Conservation (phyloP, 1,284 basidiomycete species). For the Sanghuangporus baumii region DNA sequence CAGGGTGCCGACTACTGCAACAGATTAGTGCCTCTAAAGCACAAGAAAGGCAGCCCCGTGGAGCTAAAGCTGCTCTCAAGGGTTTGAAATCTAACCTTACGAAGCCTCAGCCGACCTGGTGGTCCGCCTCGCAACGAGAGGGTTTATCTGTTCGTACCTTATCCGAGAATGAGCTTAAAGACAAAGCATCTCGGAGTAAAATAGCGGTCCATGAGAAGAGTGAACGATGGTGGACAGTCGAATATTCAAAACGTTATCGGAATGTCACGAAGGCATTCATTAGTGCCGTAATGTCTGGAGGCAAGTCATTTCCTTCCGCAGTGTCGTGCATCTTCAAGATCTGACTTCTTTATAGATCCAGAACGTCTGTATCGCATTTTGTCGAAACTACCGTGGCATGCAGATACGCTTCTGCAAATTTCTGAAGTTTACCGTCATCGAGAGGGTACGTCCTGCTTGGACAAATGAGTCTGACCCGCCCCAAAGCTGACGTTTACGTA, state of each 20-base stretch:
- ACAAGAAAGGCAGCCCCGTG: slow-evolving; percentile 28
- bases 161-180: slow-evolving; percentile 47
- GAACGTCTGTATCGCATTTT: slow-evolving; percentile 59
- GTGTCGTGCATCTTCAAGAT: background rate
- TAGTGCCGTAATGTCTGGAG: slow-evolving; percentile 72
- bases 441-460: slow-evolving; percentile 49
- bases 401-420: slow-evolving; percentile 85
- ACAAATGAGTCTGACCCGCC: background rate
- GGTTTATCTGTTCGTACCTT: slow-evolving; percentile 63
- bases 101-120: slow-evolving; percentile 57
- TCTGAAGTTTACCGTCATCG: slow-evolving; percentile 80
- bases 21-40: slow-evolving; percentile 25
- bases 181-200: slow-evolving; percentile 37
- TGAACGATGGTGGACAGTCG: slow-evolving; percentile 83
- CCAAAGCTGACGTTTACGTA: slow-evolving; percentile 26
- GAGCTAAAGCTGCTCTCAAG: slow-evolving; percentile 23
- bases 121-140: slow-evolving; percentile 55
- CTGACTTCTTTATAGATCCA: slow-evolving; percentile 43
- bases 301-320: slow-evolving; percentile 36
- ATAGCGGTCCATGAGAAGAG: slow-evolving; percentile 36
- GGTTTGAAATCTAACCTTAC: slow-evolving; percentile 52
- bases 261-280: slow-evolving; percentile 78
- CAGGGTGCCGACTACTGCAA: slow-evolving; percentile 11
- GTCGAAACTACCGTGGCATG: slow-evolving; percentile 71
- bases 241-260: slow-evolving; percentile 80